Evolutionary conservation across 2,329 filamentous ascomycete species (phyloP).

Genomic region (Neospermospora avenae): DNA sequence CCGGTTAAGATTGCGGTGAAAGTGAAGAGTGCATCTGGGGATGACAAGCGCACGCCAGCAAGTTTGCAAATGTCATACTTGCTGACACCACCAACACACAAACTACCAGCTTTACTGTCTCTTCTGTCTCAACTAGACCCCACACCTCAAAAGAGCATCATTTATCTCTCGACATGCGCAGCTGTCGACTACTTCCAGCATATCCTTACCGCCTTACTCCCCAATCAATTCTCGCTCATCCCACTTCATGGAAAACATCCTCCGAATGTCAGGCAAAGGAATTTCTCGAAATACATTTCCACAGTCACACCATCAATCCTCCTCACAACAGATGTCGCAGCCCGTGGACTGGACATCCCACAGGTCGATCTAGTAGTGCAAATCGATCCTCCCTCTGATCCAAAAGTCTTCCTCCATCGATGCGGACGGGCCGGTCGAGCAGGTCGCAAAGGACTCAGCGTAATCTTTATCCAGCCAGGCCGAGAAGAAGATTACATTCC

Average conservation of each 20-base stretch:
- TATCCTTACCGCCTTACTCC: slow-evolving; percentile 70
- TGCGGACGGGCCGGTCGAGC: slow-evolving; percentile 88
- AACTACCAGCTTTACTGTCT: slow-evolving; percentile 69
- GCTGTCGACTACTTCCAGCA: slow-evolving; percentile 92
- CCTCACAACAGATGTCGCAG: slow-evolving; percentile 88
- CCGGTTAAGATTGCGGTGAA: slow-evolving; percentile 94
- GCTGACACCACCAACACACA: slow-evolving; percentile 70
- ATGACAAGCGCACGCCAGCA: slow-evolving; percentile 86
- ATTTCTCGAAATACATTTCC: slow-evolving; percentile 76
- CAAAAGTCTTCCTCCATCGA: slow-evolving; percentile 93
- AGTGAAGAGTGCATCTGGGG: slow-evolving; percentile 73
- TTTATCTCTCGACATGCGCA: slow-evolving; percentile 92
- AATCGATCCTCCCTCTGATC: slow-evolving; percentile 79
- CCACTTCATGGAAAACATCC: slow-evolving; percentile 91
- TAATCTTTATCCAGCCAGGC: slow-evolving; percentile 81
- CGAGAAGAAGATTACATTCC: slow-evolving; percentile 86
- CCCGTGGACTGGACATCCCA: slow-evolving; percentile 86
- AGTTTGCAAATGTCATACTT: slow-evolving; percentile 91
- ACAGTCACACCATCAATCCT: slow-evolving; percentile 75
- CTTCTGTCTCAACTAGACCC: slow-evolving; percentile 69
- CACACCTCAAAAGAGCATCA: slow-evolving; percentile 77
- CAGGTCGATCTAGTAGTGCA: slow-evolving; percentile 90
- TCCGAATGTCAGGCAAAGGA: slow-evolving; percentile 81
- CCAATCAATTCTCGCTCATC: slow-evolving; percentile 64
- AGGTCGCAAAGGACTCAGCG: slow-evolving; percentile 77